Evolutionary conservation across 148 eudicot species (phyloP), one percentile per base, ranked within the genome.

Genomic region (Nepenthes mirabilis): DNA sequence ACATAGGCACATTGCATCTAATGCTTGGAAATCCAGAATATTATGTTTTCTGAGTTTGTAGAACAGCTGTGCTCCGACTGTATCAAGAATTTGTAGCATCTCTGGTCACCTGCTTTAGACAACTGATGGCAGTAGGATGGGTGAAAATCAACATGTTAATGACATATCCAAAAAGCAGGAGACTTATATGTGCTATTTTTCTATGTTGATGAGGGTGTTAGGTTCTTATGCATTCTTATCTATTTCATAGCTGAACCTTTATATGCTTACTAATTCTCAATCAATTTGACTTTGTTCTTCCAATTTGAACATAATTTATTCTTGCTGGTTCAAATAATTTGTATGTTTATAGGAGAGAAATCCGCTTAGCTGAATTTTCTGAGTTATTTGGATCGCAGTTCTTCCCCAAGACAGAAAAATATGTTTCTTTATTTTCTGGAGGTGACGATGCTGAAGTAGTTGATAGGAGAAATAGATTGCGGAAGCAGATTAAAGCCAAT

Each of bases 381-480:
- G 43, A 7, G 14, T 50, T 73, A 36, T 63, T 43, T 62, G 49
- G 58, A 34, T 55, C 78, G 74, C 91, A 88, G 99, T 88, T 93
- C 80, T 93, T 93, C 37, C 99, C 99, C 13, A 88, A 86, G 88
- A 75, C 77, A 36, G 99, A 93, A 73, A 88, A 84, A 55, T 88
- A 88, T 72, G 96, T 88, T 35, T 65, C 99, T 47, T 75, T 93
- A 57, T 93, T 79, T 74, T 73, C 76, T 68, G 91, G 87, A 52
- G 94, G 86, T 62, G 99, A 93, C 55, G 84, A 83, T 57, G 56
- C 70, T 13, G 95, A 86, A 7, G 55, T 73, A 56, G 70, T 86
- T 61, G 95, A 88, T 48, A 86, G 66, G 65, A 84, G 96, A 86
- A 82, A 77, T 64, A 72, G 58, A 66, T 68, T 93, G 60, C 83